Conservation (phyloP, 2,329 filamentous ascomycete genomes). For the Colletotrichum sp. region DNA sequence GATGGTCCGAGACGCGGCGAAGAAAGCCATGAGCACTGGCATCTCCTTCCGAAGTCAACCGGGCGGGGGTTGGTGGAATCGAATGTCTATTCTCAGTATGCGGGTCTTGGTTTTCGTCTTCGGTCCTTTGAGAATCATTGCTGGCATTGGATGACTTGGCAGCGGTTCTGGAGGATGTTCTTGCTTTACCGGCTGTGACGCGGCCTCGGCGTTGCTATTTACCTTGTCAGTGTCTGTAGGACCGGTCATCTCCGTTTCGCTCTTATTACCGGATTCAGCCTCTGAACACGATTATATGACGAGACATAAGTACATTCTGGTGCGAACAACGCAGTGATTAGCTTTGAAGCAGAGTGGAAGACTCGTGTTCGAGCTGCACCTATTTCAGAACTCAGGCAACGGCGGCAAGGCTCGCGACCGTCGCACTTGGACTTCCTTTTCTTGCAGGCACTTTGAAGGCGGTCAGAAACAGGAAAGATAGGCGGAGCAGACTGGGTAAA, state of each 20-base stretch:
- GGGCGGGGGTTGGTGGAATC: not conserved
- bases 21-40: not conserved
- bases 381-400: not conserved
- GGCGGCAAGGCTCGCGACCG: not conserved
- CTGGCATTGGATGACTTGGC: not conserved
- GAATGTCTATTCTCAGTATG: not conserved
- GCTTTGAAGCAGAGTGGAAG: not conserved
- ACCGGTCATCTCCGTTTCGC: accelerated
- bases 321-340: not conserved
- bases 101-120: not conserved
- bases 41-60: not conserved
- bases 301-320: not conserved
- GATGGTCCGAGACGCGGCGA: not conserved
- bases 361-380: not conserved
- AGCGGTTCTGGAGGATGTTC: not conserved
- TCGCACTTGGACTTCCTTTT: not conserved
- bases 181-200: not conserved
- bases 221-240: not conserved
- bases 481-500: not conserved
- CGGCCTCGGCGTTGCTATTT: not conserved
- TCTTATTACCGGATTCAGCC: not conserved
- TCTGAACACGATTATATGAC: not conserved
- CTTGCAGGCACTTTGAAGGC: not conserved
- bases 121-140: not conserved
- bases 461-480: not conserved